These are phyloP conservation scores for Chaetomium globosum DNA, from an alignment of 2,329 filamentous ascomycete genomes.

Conservation along the genomic window DNA sequence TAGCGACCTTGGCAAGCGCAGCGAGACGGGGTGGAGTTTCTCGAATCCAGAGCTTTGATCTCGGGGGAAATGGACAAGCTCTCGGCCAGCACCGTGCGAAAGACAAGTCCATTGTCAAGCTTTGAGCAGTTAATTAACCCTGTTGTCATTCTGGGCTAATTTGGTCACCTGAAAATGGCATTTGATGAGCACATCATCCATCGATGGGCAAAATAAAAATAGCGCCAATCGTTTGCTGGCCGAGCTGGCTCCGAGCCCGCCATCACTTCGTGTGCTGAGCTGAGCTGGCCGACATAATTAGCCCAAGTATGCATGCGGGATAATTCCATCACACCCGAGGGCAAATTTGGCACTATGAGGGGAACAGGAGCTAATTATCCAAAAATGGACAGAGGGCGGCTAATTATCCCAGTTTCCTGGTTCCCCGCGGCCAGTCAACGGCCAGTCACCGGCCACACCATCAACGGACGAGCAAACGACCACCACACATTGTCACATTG, in stretches of 20 bases:
- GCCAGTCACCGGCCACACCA: background rate
- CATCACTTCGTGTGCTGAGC: background rate
- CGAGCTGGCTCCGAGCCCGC: background rate
- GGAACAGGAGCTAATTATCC: slow-evolving; percentile 29
- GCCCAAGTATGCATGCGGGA: slow-evolving; percentile 30
- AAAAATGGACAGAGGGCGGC: slow-evolving; percentile 29
- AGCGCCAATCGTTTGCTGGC: slow-evolving; percentile 7
- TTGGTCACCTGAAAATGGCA: background rate
- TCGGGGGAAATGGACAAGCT: slow-evolving; percentile 7
- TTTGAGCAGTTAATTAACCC: slow-evolving; percentile 16
- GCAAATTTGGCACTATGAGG: background rate
- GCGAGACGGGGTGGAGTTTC: background rate
- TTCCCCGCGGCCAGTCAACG: background rate
- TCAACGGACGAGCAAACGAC: background rate
- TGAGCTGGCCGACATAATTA: slow-evolving; percentile 33
- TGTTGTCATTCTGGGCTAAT: slow-evolving; percentile 16
- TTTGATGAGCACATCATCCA: no score
- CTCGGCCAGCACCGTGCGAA: slow-evolving; percentile 25
- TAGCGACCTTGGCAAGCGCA: slow-evolving; percentile 13
- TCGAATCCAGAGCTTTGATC: slow-evolving; percentile 13
- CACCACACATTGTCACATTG: background rate
- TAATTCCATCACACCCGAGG: slow-evolving; percentile 22
- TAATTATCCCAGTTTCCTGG: slow-evolving; percentile 35
- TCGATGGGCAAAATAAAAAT: slow-evolving; percentile 28
- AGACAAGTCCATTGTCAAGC: background rate